Base-by-base conservation (phyloP, 305 asterid species). In the Fraxinus xanthoxyloides region DNA sequence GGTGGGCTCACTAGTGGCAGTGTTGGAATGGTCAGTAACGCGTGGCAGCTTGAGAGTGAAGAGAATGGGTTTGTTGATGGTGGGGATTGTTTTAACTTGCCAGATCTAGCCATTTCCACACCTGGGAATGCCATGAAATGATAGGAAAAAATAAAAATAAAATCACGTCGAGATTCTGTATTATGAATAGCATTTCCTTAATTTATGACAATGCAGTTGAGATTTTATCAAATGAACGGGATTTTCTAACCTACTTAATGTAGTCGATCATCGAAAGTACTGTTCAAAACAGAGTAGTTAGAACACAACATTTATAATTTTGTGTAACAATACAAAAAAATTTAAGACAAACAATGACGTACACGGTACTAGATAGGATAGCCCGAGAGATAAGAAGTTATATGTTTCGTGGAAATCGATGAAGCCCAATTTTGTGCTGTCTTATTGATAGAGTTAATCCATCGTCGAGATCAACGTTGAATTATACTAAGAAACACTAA, bases 41-140 rank as follows among this genome's bases (percentile, higher is more conserved):
- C 91, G 84, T 93, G 98, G 98, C 97, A 90, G 87, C 32, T 93
- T 74, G 95, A 87, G 81, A 87, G 84, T 80, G 94, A 91, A 38
- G 94, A 89, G 0, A 78, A 77, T 26, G 94, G 91, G 0, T 85
- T 87, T 75, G 85, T 76, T 8, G 89, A 87, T 0, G 81, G 86
- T 26, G 94, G 91, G 10, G 94, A 90, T 51, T 89, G 88, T 81
- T 94, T 93, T 61, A 85, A 87, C 82, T 85, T 89, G 80, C 93
- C 97, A 2, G 98, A 91, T 72, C 92, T 94, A 79, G 94, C 95
- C 79, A 89, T 94, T 87, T 89, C 97, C 79, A 89, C 97, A 17
- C 92, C 89, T 1, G 92, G 92, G n/a, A 88, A 80, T 80, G 84
- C 83, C 65, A 75, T 90, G 85, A 91, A 88, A 77, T 91, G 85